A percentile compares a stretch with the other conserved stretches of the same genome.
Evolutionary conservation across 202 grass and related monocot species (phyloP).

Genomic region (Digitaria exilis): DNA sequence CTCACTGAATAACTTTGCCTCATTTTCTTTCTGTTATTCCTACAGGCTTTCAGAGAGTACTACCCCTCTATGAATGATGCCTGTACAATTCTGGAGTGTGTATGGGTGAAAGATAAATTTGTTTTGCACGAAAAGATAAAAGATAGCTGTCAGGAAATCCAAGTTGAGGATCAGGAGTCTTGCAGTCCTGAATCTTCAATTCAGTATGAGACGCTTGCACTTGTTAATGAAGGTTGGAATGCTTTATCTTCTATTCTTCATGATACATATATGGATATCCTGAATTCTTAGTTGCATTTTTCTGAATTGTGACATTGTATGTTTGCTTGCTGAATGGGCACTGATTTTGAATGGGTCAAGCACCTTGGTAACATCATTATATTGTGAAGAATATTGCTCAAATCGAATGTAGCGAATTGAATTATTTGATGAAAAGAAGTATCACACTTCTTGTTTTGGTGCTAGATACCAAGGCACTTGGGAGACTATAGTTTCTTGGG

Average conservation of each 20-base stretch:
- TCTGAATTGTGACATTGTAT: constrained; percentile 21
- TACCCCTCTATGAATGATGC: constrained; percentile 54
- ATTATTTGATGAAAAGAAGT: neutral
- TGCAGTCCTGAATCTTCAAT: constrained; percentile 42
- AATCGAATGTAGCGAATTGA: neutral
- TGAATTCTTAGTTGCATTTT: constrained; percentile 21
- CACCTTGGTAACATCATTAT: neutral
- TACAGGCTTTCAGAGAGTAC: constrained; percentile 86
- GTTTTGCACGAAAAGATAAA: constrained; percentile 68
- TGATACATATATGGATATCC: constrained; percentile 26
- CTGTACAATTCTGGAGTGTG: constrained; percentile 56
- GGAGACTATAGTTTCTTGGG: neutral
- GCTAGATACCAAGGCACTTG: neutral
- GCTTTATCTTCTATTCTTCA: constrained; percentile 24
- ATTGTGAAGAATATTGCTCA: neutral
- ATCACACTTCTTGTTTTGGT: neutral
- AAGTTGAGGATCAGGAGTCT: constrained; percentile 42
- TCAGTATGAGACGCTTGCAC: constrained; percentile 62
- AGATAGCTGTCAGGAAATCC: constrained; percentile 42
- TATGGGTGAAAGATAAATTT: constrained; percentile 92
- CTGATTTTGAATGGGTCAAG: neutral
- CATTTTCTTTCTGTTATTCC: neutral
- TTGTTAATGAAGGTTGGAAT: constrained; percentile 57
- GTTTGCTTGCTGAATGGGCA: neutral
- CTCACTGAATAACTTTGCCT: constrained; percentile 17